Conservation (phyloP, 768 basidiomycete genomes). For the Termitomyces sp. region DNA sequence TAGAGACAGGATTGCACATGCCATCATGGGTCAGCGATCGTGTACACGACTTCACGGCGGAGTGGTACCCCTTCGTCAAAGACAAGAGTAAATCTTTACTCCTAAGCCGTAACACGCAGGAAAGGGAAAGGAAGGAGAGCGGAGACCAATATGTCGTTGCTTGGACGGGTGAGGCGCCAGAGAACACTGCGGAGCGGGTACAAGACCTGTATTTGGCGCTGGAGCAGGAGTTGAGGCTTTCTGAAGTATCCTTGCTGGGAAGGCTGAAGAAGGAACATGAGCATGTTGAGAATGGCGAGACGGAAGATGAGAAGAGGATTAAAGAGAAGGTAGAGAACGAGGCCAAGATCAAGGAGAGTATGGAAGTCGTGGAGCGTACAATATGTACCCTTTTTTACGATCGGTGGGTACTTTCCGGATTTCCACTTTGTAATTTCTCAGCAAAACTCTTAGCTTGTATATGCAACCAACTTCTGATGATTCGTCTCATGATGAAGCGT, state of each 20-base stretch:
- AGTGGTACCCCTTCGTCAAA: slow-evolving; percentile 57
- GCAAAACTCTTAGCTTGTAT: slow-evolving; percentile 55
- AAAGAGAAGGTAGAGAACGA: slow-evolving; percentile 36
- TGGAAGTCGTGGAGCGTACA: slow-evolving; percentile 73
- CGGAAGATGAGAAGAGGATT: slow-evolving; percentile 28
- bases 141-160: slow-evolving; percentile 37
- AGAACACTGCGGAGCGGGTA: slow-evolving; percentile 50
- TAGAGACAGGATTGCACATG: slow-evolving; percentile 31
- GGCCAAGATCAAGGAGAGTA: slow-evolving; percentile 48
- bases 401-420: slow-evolving; percentile 41
- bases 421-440: not conserved
- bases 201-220: slow-evolving; percentile 70
- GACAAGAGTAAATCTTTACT: slow-evolving; percentile 4
- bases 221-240: slow-evolving; percentile 58
- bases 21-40: slow-evolving; percentile 61
- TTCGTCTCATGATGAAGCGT: slow-evolving; percentile 82
- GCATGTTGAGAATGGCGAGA: slow-evolving; percentile 25
- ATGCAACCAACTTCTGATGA: slow-evolving; percentile 67
- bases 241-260: slow-evolving; percentile 31
- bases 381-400: slow-evolving; percentile 82
- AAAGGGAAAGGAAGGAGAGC: slow-evolving; percentile 23
- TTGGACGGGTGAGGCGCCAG: slow-evolving; percentile 40
- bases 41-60: slow-evolving; percentile 50
- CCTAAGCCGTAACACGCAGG: slow-evolving; percentile 11
- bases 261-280: slow-evolving; percentile 24